A percentile compares a stretch with the other conserved stretches of the same genome.
Evolutionary conservation across 805 yeast genomes (phyloP).

Genomic region (Candida dajiaensis): DNA sequence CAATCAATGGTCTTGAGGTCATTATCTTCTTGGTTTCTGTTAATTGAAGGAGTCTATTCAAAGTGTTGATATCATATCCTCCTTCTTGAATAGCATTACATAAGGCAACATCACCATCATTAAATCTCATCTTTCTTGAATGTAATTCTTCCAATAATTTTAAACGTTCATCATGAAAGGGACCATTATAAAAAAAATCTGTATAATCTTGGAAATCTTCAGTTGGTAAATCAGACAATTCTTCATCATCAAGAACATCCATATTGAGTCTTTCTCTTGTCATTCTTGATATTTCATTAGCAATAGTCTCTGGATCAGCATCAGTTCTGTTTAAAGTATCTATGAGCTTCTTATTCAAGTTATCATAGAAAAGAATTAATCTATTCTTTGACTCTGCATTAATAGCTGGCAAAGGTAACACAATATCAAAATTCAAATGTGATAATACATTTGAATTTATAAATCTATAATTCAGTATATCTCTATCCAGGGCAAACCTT

Average conservation of each 20-base stretch:
- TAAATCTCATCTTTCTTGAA: slow-evolving; percentile 8
- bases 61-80: not conserved
- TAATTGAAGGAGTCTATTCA: slow-evolving; percentile 7
- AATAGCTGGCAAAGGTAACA: slow-evolving; percentile 17
- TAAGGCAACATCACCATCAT: slow-evolving; percentile 4
- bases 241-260: slow-evolving; percentile 6
- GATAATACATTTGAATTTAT: slow-evolving; percentile 21
- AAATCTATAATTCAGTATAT: slow-evolving; percentile 19
- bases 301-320: slow-evolving; percentile 11
- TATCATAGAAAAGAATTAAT: slow-evolving; percentile 8
- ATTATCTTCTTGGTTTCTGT: slow-evolving; percentile 5
- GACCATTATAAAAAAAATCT: slow-evolving; percentile 11
- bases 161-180: slow-evolving; percentile 5
- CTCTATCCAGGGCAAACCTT: slow-evolving; percentile 14
- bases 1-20: slow-evolving; percentile 12
- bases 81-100: slow-evolving; percentile 6
- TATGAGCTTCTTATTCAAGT: slow-evolving; percentile 12
- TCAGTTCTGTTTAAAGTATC: slow-evolving; percentile 9
- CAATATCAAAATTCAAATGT: slow-evolving; percentile 19
- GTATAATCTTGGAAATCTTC: slow-evolving; percentile 15
- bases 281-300: slow-evolving; percentile 15
- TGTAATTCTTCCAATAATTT: slow-evolving; percentile 4
- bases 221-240: slow-evolving; percentile 6
- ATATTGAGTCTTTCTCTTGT: slow-evolving; percentile 13
- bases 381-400: slow-evolving; percentile 14